Evolutionary conservation across 2,329 filamentous ascomycete species (phyloP).

Genomic region (Ophiocordyceps camponoti-leonardi): DNA sequence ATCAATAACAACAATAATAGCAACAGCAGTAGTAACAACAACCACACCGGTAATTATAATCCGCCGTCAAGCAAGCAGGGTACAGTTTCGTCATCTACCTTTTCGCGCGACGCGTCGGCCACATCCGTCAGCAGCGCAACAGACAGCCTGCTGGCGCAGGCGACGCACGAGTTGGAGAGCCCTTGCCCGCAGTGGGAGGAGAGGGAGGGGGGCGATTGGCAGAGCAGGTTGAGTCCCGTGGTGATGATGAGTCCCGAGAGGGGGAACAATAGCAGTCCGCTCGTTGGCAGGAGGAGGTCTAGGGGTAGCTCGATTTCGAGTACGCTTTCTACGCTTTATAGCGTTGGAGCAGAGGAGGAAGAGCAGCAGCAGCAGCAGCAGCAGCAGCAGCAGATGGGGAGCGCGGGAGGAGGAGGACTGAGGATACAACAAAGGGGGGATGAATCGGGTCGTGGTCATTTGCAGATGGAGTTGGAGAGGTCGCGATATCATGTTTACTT

Average conservation of each 20-base stretch:
- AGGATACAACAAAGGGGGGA: not conserved
- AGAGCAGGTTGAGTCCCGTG: conserved; percentile 3
- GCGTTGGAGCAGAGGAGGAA: conserved; percentile 30
- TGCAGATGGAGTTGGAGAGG: not conserved
- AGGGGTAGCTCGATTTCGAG: conserved; percentile 29
- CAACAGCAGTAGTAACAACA: not conserved
- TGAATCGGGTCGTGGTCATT: not conserved
- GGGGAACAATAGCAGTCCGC: not conserved
- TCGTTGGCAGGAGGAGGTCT: conserved; percentile 10
- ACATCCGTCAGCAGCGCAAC: conserved; percentile 18
- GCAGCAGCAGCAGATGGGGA: not conserved
- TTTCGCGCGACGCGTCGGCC: conserved; percentile 9
- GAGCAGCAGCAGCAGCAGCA: conserved; percentile 5
- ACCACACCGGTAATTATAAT: not conserved
- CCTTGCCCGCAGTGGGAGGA: not conserved
- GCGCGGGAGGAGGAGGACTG: not conserved
- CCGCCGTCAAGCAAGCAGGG: not conserved
- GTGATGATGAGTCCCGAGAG: conserved; percentile 4
- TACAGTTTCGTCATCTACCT: not conserved
- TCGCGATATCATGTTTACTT: not conserved
- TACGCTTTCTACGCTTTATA: conserved; percentile 38
- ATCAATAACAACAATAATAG: not conserved
- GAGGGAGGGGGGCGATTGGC: not conserved
- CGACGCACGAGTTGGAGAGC: conserved; percentile 13
- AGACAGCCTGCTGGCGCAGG: conserved; percentile 22